Conservation (phyloP, 2,329 filamentous ascomycete species). For the Boeremia lycopersici region DNA sequence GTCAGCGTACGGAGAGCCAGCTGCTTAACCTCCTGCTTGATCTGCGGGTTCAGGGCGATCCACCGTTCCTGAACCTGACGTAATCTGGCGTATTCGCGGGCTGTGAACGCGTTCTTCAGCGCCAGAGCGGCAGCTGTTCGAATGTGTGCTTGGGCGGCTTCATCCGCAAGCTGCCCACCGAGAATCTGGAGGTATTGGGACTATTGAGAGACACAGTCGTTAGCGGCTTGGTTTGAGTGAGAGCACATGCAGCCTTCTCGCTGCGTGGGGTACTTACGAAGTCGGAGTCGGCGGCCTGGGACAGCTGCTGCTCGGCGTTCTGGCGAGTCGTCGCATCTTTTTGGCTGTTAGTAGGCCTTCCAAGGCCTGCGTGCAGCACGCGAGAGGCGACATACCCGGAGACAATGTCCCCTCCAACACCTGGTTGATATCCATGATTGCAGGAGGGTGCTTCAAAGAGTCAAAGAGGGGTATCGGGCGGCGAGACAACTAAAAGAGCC, state of each 20-base stretch:
- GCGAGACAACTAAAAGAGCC: conserved; percentile 22
- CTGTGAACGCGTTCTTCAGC: conserved; percentile 96
- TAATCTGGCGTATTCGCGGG: conserved; percentile 85
- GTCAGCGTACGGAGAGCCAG: conserved; percentile 86
- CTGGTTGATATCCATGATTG: conserved; percentile 94
- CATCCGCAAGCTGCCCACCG: conserved; percentile 92
- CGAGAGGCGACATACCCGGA: conserved; percentile 68
- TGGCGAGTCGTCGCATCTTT: conserved; percentile 88
- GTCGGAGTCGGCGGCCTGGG: conserved; percentile 89
- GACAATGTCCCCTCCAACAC: conserved; percentile 97
- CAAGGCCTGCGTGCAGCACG: conserved; percentile 16
- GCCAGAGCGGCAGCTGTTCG: conserved; percentile 94
- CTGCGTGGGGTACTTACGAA: conserved; percentile 70
- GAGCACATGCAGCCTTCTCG: conserved; percentile 25
- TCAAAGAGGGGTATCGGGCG: conserved; percentile 33
- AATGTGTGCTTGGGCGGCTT: conserved; percentile 79
- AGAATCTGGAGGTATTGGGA: conserved; percentile 83
- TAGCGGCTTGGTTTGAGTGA: conserved; percentile 35
- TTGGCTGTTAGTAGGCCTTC: conserved; percentile 44
- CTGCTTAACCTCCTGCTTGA: conserved; percentile 87
- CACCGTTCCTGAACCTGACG: conserved; percentile 93
- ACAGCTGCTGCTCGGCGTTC: conserved; percentile 91
- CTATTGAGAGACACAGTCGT: conserved; percentile 56
- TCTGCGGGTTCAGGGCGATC: conserved; percentile 79
- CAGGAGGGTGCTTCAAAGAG: conserved; percentile 36